Base-by-base conservation (phyloP, 805 yeast genomes). In the Candida ovalis region DNA sequence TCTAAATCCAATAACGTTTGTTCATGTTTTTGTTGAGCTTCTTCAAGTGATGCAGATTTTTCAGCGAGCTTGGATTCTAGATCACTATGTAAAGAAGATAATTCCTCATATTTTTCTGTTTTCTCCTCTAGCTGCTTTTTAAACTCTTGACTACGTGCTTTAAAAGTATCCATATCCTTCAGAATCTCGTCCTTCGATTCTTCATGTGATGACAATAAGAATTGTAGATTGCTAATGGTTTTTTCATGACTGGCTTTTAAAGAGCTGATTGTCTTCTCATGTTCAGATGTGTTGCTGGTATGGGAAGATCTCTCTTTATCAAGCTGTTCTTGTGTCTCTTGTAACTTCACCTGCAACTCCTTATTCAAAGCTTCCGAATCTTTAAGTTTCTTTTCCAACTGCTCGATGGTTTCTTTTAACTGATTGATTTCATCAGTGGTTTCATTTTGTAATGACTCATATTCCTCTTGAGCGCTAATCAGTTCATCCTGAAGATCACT, bases 291-390 rank as follows among this genome's bases (percentile, higher is more conserved):
- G 8, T 32, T 44, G 15, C 36, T 40, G 3, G 46, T 43, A 18
- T 45, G 28, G 1, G 2, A 32, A 9, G 32, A 15, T 23, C 19
- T 40, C 7, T 21, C n/a, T 9, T 27, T n/a, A 7, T 44, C 27
- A 32, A 40, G n/a, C 75, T 60, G 35, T 70, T 71, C 73, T 40
- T 73, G 74, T 67, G 75, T 32, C 4, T 56, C 64, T 15, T 43
- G 46, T 5, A 60, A 30, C 17, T 58, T 49, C 0, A 46, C 37
- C 13, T 44, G 44, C 9, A 60, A 32, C 4, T 38, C 45, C 5
- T 39, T 42, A 18, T 55, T 55, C 23, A 40, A 27, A 7, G 48
- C 49, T 24, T 49, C 46, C 21, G 48, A 41, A 1, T 36, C 19
- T 13, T 48, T 54, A 22, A 52, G 28, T 21, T 50, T 49, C 15